phyloP scores from a whole-genome alignment of 2,329 filamentous ascomycete species.

The Grosmannia serpens region DNA sequence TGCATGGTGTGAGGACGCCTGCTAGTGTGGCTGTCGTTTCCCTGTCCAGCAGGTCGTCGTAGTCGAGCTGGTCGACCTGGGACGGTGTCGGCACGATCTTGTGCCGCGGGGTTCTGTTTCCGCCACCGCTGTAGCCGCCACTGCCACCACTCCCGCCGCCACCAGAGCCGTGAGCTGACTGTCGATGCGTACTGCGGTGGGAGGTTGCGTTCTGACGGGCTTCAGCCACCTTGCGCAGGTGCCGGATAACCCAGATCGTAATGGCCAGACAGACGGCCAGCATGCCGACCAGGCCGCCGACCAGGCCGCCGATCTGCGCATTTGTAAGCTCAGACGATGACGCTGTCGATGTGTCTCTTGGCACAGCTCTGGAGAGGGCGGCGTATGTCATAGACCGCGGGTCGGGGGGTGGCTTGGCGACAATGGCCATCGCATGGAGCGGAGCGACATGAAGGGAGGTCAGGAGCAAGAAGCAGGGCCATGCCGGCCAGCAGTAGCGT shows the following conservation, averaged over 20 bases:
- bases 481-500: background rate
- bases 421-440: background rate
- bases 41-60: conserved; percentile 25
- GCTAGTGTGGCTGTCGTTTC: conserved; percentile 10
- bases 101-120: conserved; percentile 3
- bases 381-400: too few relatives aligned
- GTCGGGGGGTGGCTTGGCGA: too few relatives aligned
- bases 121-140: background rate
- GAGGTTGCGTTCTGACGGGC: conserved; percentile 12
- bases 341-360: conserved; percentile 8
- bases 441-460: background rate
- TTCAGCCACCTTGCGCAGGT: conserved; percentile 33
- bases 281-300: conserved; percentile 37
- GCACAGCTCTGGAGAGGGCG: conserved; percentile 10
- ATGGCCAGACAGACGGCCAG: conserved; percentile 35
- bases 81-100: conserved; percentile 26
- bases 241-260: conserved; percentile 37
- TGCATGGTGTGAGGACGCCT: conserved; percentile 10
- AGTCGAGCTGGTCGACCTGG: conserved; percentile 30
- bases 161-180: background rate
- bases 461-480: background rate
- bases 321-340: conserved; percentile 21
- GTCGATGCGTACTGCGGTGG: background rate
- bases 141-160: background rate
- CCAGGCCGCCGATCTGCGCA: conserved; percentile 38